Evolutionary conservation across 129 eudicot species (phyloP).

Genomic region (Erigeron canadensis): DNA sequence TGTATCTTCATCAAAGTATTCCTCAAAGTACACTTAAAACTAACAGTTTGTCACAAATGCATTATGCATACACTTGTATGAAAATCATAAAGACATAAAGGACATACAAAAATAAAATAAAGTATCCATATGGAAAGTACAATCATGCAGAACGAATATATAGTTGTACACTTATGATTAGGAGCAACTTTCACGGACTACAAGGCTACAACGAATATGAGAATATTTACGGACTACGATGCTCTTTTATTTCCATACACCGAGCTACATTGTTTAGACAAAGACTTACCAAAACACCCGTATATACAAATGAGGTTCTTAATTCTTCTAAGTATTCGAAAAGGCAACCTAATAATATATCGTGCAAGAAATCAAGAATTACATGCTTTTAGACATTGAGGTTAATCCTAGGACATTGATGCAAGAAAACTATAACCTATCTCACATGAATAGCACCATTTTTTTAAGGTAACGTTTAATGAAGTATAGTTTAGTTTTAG

Average conservation of each 20-base stretch:
- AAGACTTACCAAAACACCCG: neutral
- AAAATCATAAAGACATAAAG: neutral
- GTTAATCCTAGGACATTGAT: conserved; percentile 5
- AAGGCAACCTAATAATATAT: conserved; percentile 18
- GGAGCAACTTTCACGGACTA: neutral
- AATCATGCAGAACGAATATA: neutral
- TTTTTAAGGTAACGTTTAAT: neutral
- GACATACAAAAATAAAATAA: neutral
- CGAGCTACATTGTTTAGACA: too few relatives aligned
- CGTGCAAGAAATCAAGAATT: neutral
- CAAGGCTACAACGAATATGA: neutral
- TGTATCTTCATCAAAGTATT: neutral
- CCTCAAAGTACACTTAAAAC: neutral
- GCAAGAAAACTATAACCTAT: conserved; percentile 1
- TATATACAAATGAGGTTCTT: conserved; percentile 1
- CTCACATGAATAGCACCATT: conserved; percentile 18
- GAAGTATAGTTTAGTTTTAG: conserved; percentile 1
- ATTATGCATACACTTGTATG: neutral
- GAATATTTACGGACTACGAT: neutral
- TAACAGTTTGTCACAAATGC: neutral
- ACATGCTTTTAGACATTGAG: conserved; percentile 21
- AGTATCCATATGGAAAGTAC: neutral
- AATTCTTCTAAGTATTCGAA: neutral
- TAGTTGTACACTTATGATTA: neutral
- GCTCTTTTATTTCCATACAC: too few relatives aligned